phyloP scores from a whole-genome alignment of 805 yeast species.

The Wickerhamiella occidentalis region DNA sequence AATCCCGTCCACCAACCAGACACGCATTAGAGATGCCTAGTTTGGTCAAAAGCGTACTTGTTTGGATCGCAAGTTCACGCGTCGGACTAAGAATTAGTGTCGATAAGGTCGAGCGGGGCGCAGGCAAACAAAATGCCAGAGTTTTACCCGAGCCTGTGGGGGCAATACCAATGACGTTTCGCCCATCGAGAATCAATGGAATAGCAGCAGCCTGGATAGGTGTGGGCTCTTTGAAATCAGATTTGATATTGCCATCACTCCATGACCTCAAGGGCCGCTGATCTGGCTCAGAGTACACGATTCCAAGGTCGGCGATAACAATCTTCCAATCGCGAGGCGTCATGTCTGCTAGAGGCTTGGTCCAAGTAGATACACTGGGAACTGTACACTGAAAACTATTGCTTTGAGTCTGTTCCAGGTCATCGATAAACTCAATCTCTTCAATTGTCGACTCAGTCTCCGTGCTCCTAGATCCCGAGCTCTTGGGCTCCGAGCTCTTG shows the following conservation, averaged over 20 bases:
- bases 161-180: constrained; percentile 81
- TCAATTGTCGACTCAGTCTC: too few species aligned
- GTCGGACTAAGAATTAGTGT: constrained; percentile 76
- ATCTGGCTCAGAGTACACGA: constrained; percentile 32
- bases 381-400: too few species aligned
- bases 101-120: constrained; percentile 45
- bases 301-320: constrained; percentile 63
- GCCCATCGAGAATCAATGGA: constrained; percentile 47
- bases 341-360: constrained; percentile 56
- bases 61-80: constrained; percentile 85
- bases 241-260: constrained; percentile 39
- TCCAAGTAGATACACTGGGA: constrained; percentile 38
- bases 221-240: constrained; percentile 55
- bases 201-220: constrained; percentile 86
- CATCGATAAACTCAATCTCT: background rate
- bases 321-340: constrained; percentile 81
- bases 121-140: constrained; percentile 24
- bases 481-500: too few species aligned
- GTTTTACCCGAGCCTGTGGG: constrained; percentile 97
- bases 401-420: too few species aligned
- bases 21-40: constrained; percentile 32
- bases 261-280: constrained; percentile 55
- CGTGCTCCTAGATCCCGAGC: too few species aligned
- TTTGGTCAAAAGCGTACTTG: constrained; percentile 50
- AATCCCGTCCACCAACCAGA: constrained; percentile 81